These are phyloP conservation scores for Bipolaris sorokiniana DNA, from an alignment of 2,329 filamentous ascomycete genomes.

Conservation along the genomic window DNA sequence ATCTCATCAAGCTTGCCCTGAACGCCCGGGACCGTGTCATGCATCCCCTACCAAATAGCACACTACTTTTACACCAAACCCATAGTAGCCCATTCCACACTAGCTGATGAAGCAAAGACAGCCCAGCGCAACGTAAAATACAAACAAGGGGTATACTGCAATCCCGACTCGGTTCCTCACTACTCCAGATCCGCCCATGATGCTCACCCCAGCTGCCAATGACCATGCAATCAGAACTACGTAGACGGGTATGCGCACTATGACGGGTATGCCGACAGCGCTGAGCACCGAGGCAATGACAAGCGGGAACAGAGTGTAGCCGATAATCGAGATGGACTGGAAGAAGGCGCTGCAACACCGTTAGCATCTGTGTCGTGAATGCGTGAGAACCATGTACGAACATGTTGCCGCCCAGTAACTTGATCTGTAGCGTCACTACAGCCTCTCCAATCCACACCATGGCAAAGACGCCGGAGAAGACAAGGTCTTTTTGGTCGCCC, in stretches of 20 bases:
- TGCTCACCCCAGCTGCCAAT: conserved; percentile 92
- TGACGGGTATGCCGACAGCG: conserved; percentile 77
- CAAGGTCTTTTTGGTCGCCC: conserved; percentile 79
- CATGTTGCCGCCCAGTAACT: conserved; percentile 95
- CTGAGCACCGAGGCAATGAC: conserved; percentile 92
- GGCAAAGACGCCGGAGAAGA: conserved; percentile 96
- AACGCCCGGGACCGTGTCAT: conserved; percentile 15
- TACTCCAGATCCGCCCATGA: conserved; percentile 92
- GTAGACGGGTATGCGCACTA: conserved; percentile 89
- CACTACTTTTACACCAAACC: conserved; percentile 13
- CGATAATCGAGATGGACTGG: conserved; percentile 96
- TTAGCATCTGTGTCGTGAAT: conserved; percentile 31
- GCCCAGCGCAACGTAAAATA: conserved; percentile 92
- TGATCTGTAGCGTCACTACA: conserved; percentile 97
- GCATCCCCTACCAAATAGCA: background rate
- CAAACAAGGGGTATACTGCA: conserved; percentile 91
- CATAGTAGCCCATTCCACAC: conserved; percentile 13
- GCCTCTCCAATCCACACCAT: conserved; percentile 97
- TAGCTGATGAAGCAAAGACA: conserved; percentile 98
- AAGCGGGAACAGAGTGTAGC: conserved; percentile 95
- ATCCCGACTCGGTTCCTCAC: conserved; percentile 93
- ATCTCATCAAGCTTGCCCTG: conserved; percentile 1
- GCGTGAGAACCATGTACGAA: conserved; percentile 59
- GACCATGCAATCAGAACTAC: conserved; percentile 89
- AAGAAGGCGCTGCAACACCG: conserved; percentile 80